phyloP scores from a whole-genome alignment of 2,329 filamentous ascomycete species.

The Aspergillus sp. region DNA sequence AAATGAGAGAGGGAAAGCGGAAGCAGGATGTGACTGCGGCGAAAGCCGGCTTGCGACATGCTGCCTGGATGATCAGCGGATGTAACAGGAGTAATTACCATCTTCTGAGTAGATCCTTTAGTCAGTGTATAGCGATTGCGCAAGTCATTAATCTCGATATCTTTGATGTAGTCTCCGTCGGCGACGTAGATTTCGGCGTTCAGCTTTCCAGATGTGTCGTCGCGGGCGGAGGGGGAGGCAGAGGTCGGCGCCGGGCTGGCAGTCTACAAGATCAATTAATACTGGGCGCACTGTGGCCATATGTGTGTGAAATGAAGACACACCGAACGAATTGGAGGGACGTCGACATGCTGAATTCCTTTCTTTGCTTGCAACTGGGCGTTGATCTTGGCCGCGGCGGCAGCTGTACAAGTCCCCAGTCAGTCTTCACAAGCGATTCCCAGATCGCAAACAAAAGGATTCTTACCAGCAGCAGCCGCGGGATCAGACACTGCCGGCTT shows the following conservation, averaged over 20 bases:
- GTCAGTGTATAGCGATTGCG: constrained; percentile 96
- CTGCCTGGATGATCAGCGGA: constrained; percentile 64
- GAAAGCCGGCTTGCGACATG: constrained; percentile 36
- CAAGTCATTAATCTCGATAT: constrained; percentile 98
- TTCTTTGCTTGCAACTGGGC: constrained; percentile 82
- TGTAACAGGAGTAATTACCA: constrained; percentile 86
- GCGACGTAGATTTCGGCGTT: constrained; percentile 90
- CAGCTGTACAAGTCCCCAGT: constrained; percentile 55
- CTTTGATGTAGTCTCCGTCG: constrained; percentile 97
- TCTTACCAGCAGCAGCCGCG: constrained; percentile 72
- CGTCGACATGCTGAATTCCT: constrained; percentile 85
- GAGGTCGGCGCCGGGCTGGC: constrained; percentile 56
- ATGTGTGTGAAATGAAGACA: constrained; percentile 18
- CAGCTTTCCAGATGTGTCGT: constrained; percentile 55
- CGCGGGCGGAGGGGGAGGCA: constrained; percentile 50
- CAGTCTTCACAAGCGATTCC: constrained; percentile 8
- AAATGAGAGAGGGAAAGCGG: constrained; percentile 31
- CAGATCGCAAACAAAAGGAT: background rate
- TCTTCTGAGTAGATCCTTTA: constrained; percentile 96
- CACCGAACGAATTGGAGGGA: constrained; percentile 72
- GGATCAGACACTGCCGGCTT: constrained; percentile 61
- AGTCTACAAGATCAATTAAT: constrained; percentile 29
- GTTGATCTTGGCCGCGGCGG: constrained; percentile 85
- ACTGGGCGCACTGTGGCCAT: constrained; percentile 10
- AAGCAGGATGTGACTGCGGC: constrained; percentile 37